These are phyloP conservation scores for Fusarium secorum DNA, from an alignment of 2,329 filamentous ascomycete species.

Conservation along the genomic window DNA sequence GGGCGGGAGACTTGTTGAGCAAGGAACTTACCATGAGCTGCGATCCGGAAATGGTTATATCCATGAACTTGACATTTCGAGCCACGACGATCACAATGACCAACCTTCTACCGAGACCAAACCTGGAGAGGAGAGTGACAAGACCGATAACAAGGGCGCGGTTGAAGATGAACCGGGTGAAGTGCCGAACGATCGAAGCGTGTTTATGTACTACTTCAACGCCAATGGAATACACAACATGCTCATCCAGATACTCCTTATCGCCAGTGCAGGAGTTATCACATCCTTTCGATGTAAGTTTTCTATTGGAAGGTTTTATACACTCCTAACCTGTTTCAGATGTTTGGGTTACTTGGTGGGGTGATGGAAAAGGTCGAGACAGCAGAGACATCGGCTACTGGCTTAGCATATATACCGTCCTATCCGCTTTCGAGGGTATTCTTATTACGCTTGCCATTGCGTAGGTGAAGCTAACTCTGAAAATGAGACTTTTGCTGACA, in stretches of 20 bases:
- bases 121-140: background rate
- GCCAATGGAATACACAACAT: conserved; percentile 36
- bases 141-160: background rate
- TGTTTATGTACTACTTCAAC: conserved; percentile 44
- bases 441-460: conserved; percentile 41
- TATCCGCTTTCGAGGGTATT: conserved; percentile 38
- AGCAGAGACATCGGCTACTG: conserved; percentile 42
- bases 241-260: conserved; percentile 18
- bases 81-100: conserved; percentile 17
- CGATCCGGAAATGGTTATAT: conserved; percentile 49
- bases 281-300: conserved; percentile 40
- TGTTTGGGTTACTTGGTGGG: conserved; percentile 46
- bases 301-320: background rate
- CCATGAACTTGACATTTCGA: conserved; percentile 47
- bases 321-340: conserved; percentile 13
- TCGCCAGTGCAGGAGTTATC: conserved; percentile 29
- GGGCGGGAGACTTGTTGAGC: conserved; percentile 52
- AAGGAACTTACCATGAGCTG: conserved; percentile 51
- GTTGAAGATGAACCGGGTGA: background rate
- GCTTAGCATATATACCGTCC: conserved; percentile 41
- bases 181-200: conserved; percentile 35
- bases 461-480: conserved; percentile 3
- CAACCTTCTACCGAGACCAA: background rate
- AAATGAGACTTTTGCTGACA: conserved; percentile 3
- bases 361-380: conserved; percentile 40